phyloP scores from a whole-genome alignment of 2,329 filamentous ascomycete genomes.

The Fusarium pininemorale region DNA sequence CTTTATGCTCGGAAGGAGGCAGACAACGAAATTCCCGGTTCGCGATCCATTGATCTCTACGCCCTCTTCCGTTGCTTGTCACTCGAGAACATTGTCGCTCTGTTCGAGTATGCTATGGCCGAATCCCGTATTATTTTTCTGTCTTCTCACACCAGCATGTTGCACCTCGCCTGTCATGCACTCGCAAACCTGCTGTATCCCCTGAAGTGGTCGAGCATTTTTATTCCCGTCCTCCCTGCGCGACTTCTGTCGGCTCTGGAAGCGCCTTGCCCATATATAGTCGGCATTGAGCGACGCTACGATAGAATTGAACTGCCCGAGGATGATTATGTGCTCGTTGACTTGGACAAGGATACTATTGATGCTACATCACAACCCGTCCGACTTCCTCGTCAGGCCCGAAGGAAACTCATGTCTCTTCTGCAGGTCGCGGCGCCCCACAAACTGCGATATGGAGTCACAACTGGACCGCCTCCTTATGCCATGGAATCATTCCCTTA shows the following conservation, averaged over 20 bases:
- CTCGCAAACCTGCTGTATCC: slow-evolving; percentile 87
- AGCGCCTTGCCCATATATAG: slow-evolving; percentile 95
- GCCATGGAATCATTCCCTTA: slow-evolving; percentile 92
- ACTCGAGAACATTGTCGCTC: slow-evolving; percentile 87
- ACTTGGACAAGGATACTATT: slow-evolving; percentile 90
- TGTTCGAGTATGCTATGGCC: slow-evolving; percentile 92
- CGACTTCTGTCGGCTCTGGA: slow-evolving; percentile 90
- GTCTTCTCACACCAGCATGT: slow-evolving; percentile 95
- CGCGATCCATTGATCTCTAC: slow-evolving; percentile 90
- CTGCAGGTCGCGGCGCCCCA: slow-evolving; percentile 91
- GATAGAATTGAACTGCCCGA: slow-evolving; percentile 87
- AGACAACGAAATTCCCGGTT: slow-evolving; percentile 89
- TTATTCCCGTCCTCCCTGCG: slow-evolving; percentile 90
- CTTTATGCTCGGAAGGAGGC: slow-evolving; percentile 95
- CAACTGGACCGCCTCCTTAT: slow-evolving; percentile 89
- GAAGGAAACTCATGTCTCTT: slow-evolving; percentile 87
- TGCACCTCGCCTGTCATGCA: slow-evolving; percentile 92
- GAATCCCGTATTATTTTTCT: slow-evolving; percentile 97
- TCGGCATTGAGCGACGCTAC: slow-evolving; percentile 93
- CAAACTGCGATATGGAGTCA: slow-evolving; percentile 85
- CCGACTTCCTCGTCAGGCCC: slow-evolving; percentile 84
- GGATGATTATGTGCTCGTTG: slow-evolving; percentile 94
- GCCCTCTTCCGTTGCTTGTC: slow-evolving; percentile 90
- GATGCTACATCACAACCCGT: slow-evolving; percentile 83
- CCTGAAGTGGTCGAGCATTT: slow-evolving; percentile 90